These are phyloP conservation scores for Craspedostauros australis DNA, from an alignment of 108 stramenopile genomes.

Conservation along the genomic window DNA sequence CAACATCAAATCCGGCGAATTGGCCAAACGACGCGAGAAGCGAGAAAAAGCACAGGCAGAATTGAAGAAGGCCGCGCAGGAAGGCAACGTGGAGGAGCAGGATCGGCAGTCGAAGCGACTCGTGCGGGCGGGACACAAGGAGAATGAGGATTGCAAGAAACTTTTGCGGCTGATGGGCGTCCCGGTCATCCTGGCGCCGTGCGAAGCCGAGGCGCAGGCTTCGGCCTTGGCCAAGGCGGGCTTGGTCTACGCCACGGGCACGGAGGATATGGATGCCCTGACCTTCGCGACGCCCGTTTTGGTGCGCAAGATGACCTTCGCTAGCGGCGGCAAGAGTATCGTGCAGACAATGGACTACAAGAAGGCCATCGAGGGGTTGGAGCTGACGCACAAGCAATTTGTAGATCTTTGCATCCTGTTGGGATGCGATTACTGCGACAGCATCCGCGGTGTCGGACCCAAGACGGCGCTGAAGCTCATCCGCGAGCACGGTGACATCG, in stretches of 20 bases:
- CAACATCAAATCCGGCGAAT: slow-evolving; percentile 88
- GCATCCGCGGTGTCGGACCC: slow-evolving; percentile 95
- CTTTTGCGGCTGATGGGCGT: slow-evolving; percentile 95
- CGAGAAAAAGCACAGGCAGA: slow-evolving; percentile 88
- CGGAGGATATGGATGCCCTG: slow-evolving; percentile 99
- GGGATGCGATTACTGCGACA: slow-evolving; percentile 98
- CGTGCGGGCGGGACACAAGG: slow-evolving; percentile 81
- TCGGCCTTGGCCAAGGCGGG: slow-evolving; percentile 85
- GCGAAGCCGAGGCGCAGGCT: slow-evolving; percentile 98
- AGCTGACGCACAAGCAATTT: slow-evolving; percentile 92
- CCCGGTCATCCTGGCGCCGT: slow-evolving; percentile 90
- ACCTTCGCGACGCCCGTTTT: slow-evolving; percentile 91
- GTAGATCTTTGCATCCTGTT: slow-evolving; percentile 96
- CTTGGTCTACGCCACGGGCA: slow-evolving; percentile 92
- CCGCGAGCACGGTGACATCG: slow-evolving; percentile 78
- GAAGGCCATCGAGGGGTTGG: slow-evolving; percentile 88
- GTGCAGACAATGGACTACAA: slow-evolving; percentile 85
- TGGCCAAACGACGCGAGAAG: slow-evolving; percentile 87
- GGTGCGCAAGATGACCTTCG: slow-evolving; percentile 90
- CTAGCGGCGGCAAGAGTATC: slow-evolving; percentile 38
- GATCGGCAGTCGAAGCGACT: slow-evolving; percentile 81
- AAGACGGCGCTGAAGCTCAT: slow-evolving; percentile 96
- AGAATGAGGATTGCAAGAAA: slow-evolving; percentile 83
- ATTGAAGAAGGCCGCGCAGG: slow-evolving; percentile 77
- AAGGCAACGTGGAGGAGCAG: slow-evolving; percentile 82